A percentile compares a stretch with the other conserved stretches of the same genome.
These are phyloP conservation scores for Aspergillus pseudoviridinutans DNA, from an alignment of 2,329 filamentous ascomycete genomes.

Conservation along the genomic window DNA sequence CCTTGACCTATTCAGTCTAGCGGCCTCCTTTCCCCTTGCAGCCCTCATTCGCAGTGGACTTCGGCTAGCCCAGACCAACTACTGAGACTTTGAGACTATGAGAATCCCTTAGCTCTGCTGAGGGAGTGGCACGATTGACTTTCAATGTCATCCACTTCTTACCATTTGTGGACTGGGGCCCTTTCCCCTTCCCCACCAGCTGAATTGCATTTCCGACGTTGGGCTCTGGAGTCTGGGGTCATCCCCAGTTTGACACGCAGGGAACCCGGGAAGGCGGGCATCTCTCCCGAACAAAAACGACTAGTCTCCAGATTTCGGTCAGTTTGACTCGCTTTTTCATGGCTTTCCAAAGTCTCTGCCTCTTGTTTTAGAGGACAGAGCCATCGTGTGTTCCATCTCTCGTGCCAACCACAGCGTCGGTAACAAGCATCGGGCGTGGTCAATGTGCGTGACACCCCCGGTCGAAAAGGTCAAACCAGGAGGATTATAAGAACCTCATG, in stretches of 20 bases:
- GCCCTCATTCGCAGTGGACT: neutral
- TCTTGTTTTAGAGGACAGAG: neutral
- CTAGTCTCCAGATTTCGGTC: neutral
- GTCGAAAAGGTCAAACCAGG: neutral
- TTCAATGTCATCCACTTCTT: neutral
- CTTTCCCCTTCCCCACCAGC: neutral
- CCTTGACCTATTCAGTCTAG: neutral
- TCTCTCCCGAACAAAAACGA: neutral
- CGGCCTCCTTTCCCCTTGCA: neutral
- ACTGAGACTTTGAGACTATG: neutral
- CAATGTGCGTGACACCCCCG: neutral
- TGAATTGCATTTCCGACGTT: neutral
- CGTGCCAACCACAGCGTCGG: neutral
- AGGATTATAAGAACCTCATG: neutral
- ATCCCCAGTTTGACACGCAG: neutral
- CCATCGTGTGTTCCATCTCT: neutral
- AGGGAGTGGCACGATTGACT: neutral
- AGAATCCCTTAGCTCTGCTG: neutral
- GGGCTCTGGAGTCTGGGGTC: neutral
- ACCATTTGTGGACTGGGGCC: neutral
- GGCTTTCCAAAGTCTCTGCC: neutral
- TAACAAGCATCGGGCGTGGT: neutral
- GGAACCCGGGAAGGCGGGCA: neutral
- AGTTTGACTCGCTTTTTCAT: neutral
- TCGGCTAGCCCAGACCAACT: neutral